Evolutionary conservation across 176 grass and related monocot genomes (phyloP).

Genomic region (Carex myosuroides): DNA sequence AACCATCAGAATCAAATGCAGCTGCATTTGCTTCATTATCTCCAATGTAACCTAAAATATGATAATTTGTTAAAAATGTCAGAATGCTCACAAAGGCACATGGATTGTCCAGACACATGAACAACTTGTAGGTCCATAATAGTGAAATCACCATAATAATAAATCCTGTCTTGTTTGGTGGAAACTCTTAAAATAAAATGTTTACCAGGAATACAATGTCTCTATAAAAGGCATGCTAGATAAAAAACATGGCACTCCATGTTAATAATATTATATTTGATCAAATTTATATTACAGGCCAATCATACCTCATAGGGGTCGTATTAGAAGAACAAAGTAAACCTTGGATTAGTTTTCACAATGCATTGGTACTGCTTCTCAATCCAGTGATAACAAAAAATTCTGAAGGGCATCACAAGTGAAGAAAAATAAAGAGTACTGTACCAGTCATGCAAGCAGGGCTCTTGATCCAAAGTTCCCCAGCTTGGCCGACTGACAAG

Average conservation of each 20-base stretch:
- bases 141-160: neutral
- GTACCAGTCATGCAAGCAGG: slow-evolving; percentile 58
- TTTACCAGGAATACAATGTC: neutral
- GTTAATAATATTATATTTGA: neutral
- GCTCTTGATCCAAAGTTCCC: slow-evolving; percentile 50
- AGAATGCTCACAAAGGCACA: neutral
- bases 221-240: neutral
- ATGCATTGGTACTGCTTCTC: neutral
- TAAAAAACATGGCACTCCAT: neutral
- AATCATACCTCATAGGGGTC: neutral
- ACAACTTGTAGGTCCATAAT: neutral
- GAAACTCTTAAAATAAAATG: too few relatives aligned
- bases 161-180: neutral
- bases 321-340: neutral
- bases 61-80: neutral
- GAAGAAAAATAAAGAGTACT: neutral
- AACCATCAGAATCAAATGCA: slow-evolving; percentile 52
- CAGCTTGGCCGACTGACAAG: slow-evolving; percentile 37
- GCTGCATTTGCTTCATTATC: slow-evolving; percentile 54
- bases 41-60: slow-evolving; percentile 52
- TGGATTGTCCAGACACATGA: neutral
- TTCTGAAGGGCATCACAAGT: neutral
- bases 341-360: neutral
- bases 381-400: neutral
- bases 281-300: neutral